Conservation (phyloP, 2,329 filamentous ascomycete genomes). For the Ceratocystis destructans region DNA sequence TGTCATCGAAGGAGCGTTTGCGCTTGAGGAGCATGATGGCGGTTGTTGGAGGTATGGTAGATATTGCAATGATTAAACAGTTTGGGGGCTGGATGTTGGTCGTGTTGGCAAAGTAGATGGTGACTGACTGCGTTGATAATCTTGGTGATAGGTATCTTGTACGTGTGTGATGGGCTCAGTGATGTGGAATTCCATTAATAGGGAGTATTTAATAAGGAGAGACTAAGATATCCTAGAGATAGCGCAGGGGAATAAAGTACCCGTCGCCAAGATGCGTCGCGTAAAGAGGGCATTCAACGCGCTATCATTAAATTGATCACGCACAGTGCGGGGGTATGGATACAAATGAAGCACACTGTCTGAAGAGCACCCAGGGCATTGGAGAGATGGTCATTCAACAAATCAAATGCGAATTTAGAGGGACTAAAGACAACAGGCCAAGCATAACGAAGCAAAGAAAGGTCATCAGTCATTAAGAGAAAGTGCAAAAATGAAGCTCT, state of each 20-base stretch:
- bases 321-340: slow-evolving; percentile 6
- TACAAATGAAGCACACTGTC: neutral
- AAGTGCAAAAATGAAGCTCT: neutral
- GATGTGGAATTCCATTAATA: too few species aligned
- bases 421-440: neutral
- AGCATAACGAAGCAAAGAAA: neutral
- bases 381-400: neutral
- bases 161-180: too few species aligned
- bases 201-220: too few species aligned
- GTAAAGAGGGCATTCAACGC: neutral
- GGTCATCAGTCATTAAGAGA: slow-evolving; percentile 1
- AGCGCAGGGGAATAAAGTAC: neutral
- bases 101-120: too few species aligned
- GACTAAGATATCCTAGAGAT: too few species aligned
- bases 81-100: too few species aligned
- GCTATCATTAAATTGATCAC: slow-evolving; percentile 12
- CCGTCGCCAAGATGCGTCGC: slow-evolving; percentile 11
- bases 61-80: neutral
- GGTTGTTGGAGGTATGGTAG: neutral
- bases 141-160: too few species aligned
- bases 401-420: neutral
- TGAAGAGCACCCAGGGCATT: neutral
- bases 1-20: slow-evolving; percentile 46
- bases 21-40: slow-evolving; percentile 43
- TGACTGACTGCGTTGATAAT: neutral